These are phyloP conservation scores for Sequoiadendron giganteum DNA, from an alignment of 75 land plant species.

Conservation along the genomic window DNA sequence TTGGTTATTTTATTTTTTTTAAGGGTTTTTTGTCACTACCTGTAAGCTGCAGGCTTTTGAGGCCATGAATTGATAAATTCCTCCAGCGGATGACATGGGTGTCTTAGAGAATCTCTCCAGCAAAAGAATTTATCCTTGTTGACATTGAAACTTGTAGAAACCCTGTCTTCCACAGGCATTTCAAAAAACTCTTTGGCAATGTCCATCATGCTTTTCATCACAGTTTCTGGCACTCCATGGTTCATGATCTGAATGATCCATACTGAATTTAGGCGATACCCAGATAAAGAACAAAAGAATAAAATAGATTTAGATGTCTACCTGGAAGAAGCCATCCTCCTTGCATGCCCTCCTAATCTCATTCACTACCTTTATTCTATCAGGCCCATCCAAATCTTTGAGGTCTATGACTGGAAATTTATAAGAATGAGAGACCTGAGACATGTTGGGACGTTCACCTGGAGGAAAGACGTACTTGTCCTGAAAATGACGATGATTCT, in stretches of 20 bases:
- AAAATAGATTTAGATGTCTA: background rate
- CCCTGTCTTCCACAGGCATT: slow-evolving; percentile 47
- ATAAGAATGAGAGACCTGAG: background rate
- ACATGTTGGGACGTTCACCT: background rate
- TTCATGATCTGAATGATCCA: slow-evolving; percentile 38
- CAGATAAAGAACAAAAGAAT: background rate
- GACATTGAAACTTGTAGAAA: slow-evolving; percentile 49
- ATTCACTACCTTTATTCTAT: slow-evolving; percentile 16
- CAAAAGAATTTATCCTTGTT: slow-evolving; percentile 42
- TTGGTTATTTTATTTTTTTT: too few relatives aligned
- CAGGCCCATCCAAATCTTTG: slow-evolving; percentile 29
- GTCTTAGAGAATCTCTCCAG: slow-evolving; percentile 71
- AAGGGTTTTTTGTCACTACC: background rate
- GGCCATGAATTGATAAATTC: slow-evolving; percentile 50
- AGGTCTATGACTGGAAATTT: slow-evolving; percentile 60
- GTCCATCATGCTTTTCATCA: slow-evolving; percentile 31
- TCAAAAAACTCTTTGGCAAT: slow-evolving; percentile 43
- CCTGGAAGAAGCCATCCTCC: slow-evolving; percentile 29
- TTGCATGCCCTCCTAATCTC: slow-evolving; percentile 17
- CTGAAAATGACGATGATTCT: background rate
- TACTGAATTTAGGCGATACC: background rate
- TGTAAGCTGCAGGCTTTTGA: slow-evolving; percentile 31
- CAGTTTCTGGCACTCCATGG: slow-evolving; percentile 47
- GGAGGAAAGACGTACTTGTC: background rate
- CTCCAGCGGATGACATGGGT: slow-evolving; percentile 43